Evolutionary conservation across 2,329 filamentous ascomycete species (phyloP).

Genomic region (Exophiala lecanii-corni): DNA sequence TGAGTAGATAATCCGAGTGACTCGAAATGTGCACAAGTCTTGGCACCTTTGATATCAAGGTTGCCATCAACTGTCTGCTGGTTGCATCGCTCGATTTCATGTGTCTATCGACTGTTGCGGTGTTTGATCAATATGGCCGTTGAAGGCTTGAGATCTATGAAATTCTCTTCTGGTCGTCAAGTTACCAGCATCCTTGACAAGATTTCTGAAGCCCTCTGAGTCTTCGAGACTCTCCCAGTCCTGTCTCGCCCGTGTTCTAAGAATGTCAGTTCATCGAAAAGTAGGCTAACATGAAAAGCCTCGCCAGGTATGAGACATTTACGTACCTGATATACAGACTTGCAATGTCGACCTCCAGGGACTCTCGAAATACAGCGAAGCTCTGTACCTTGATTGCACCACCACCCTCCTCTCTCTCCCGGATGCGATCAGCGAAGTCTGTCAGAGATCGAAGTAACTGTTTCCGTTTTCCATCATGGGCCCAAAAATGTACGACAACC

Average conservation of each 20-base stretch:
- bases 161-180: background rate
- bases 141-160: constrained; percentile 4
- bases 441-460: constrained; percentile 3
- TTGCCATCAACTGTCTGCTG: too few species aligned
- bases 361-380: constrained; percentile 7
- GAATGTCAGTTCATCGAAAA: too few species aligned
- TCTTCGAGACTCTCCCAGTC: constrained; percentile 1
- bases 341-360: constrained; percentile 5
- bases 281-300: too few species aligned
- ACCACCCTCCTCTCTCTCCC: background rate
- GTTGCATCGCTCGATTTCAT: background rate
- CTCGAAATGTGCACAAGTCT: too few species aligned
- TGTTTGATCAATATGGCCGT: constrained; percentile 5
- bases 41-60: too few species aligned
- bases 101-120: background rate
- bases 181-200: background rate
- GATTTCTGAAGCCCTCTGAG: background rate
- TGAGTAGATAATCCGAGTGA: too few species aligned
- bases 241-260: background rate
- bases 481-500: constrained; percentile 8
- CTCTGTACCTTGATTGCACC: constrained; percentile 2
- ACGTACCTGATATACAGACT: constrained; percentile 9
- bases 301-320: too few species aligned
- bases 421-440: background rate
- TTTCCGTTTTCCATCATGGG: constrained; percentile 4